These are phyloP conservation scores for Acanthamoeba royreba DNA, from an alignment of 208 protist genomes.

Conservation along the genomic window DNA sequence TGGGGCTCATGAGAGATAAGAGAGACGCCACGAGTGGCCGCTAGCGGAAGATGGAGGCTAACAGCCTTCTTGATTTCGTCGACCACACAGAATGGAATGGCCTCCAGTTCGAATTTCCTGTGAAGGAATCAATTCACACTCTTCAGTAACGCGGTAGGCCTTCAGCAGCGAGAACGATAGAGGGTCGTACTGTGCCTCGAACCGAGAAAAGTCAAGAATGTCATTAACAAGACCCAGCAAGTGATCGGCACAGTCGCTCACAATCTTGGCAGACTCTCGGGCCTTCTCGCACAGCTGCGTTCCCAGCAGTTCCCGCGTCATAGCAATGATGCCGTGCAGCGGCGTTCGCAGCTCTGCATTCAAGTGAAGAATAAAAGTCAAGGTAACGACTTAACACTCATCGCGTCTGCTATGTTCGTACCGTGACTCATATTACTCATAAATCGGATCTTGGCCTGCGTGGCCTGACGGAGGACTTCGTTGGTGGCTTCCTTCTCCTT, in stretches of 20 bases:
- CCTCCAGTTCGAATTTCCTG: neutral
- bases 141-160: too few relatives aligned
- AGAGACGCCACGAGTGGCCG: neutral
- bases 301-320: neutral
- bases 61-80: neutral
- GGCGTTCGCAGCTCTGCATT: neutral
- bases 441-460: too few relatives aligned
- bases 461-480: too few relatives aligned
- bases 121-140: too few relatives aligned
- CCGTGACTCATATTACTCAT: too few relatives aligned
- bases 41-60: neutral
- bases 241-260: neutral
- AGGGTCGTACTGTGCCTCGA: too few relatives aligned
- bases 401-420: too few relatives aligned
- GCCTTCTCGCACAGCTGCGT: neutral
- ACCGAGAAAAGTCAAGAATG: neutral
- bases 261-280: neutral
- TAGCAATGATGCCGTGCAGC: neutral
- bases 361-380: too few relatives aligned
- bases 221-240: neutral
- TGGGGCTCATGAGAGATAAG: neutral
- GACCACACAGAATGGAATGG: neutral
- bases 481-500: too few relatives aligned
- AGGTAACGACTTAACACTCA: too few relatives aligned
- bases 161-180: too few relatives aligned